These are phyloP conservation scores for Salix purpurea DNA, from an alignment of 345 rosid species.

Conservation along the genomic window DNA sequence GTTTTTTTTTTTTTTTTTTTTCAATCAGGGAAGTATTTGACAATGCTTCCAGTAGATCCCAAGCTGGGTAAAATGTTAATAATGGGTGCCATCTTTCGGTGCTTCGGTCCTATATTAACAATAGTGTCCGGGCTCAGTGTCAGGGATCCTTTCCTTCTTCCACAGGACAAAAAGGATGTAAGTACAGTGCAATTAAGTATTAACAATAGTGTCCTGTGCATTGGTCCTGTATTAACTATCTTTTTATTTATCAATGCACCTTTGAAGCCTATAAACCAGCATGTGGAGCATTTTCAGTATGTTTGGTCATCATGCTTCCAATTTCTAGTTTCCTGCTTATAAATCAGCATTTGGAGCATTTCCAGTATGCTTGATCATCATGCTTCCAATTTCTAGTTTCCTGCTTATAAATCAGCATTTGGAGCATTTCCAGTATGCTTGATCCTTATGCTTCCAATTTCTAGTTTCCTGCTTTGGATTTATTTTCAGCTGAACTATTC, in stretches of 20 bases:
- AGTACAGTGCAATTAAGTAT: slow-evolving; percentile 22
- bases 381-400: background rate
- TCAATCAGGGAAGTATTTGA: slow-evolving; percentile 65
- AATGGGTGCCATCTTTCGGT: slow-evolving; percentile 89
- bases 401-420: background rate
- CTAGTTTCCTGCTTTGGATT: background rate
- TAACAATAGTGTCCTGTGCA: too few species aligned
- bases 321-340: background rate
- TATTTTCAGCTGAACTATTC: slow-evolving; percentile 2
- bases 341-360: background rate
- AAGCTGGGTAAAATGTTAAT: slow-evolving; percentile 98
- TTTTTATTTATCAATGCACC: background rate
- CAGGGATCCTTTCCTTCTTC: slow-evolving; percentile 95
- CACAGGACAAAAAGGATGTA: slow-evolving; percentile 96
- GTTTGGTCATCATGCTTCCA: too few species aligned
- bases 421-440: background rate
- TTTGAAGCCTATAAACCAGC: background rate
- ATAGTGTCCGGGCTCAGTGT: slow-evolving; percentile 94
- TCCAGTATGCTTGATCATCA: background rate
- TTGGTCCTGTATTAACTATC: background rate
- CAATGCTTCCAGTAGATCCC: slow-evolving; percentile 96
- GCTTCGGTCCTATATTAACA: slow-evolving; percentile 92
- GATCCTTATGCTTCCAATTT: background rate
- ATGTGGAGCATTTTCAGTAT: background rate
- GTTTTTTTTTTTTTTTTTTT: slow-evolving; percentile 2